These are phyloP conservation scores for Globisporangium acanthophoron DNA, from an alignment of 352 stramenopile species.

Conservation along the genomic window DNA sequence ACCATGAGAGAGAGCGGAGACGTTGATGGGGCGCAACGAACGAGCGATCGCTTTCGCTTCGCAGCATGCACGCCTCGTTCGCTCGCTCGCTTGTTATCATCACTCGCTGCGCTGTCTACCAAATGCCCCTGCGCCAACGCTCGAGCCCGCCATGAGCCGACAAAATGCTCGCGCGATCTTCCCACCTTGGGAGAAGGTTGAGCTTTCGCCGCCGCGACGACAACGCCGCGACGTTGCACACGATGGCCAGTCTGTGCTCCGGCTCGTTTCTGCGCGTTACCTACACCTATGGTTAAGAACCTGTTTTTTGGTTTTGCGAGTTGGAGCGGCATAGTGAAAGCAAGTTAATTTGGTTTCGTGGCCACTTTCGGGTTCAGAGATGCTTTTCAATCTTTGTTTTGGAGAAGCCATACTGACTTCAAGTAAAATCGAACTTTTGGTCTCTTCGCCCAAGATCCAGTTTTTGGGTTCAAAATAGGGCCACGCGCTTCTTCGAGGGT, in stretches of 20 bases:
- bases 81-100: too few relatives aligned
- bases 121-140: too few relatives aligned
- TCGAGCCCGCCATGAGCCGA: too few relatives aligned
- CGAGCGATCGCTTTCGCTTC: too few relatives aligned
- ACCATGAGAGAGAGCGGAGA: background rate
- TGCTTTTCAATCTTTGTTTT: background rate
- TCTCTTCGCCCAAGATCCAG: background rate
- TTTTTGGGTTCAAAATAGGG: background rate
- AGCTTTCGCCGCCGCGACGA: background rate
- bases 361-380: background rate
- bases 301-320: background rate
- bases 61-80: too few relatives aligned
- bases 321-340: background rate
- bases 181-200: background rate
- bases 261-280: constrained; percentile 2
- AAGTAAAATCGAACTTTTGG: background rate
- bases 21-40: background rate
- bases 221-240: background rate
- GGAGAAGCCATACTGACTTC: background rate
- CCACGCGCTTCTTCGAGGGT: too few relatives aligned
- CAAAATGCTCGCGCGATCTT: too few relatives aligned
- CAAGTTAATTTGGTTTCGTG: background rate
- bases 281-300: constrained; percentile 2
- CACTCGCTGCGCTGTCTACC: too few relatives aligned
- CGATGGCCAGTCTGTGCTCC: background rate